These are phyloP conservation scores for Chloris gayana DNA, from an alignment of 176 grass and related monocot species.

Conservation along the genomic window DNA sequence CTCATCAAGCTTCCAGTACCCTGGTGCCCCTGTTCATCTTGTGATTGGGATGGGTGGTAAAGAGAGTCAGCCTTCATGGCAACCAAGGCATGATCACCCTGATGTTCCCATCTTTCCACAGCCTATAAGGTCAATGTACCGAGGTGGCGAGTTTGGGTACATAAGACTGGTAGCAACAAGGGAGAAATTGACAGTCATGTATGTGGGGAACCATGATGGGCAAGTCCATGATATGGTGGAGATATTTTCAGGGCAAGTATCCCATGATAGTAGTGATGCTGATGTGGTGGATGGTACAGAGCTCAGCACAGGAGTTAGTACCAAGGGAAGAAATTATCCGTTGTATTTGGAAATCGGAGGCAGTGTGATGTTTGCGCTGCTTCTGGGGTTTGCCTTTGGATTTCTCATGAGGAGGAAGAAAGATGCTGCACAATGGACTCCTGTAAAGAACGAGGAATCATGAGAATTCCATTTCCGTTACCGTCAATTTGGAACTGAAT, in stretches of 20 bases:
- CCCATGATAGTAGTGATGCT: neutral
- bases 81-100: constrained; percentile 71
- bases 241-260: constrained; percentile 55
- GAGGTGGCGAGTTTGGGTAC: constrained; percentile 83
- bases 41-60: constrained; percentile 97
- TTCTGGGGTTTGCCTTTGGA: constrained; percentile 67
- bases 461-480: neutral
- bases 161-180: constrained; percentile 74
- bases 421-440: constrained; percentile 67
- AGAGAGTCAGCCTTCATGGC: constrained; percentile 79
- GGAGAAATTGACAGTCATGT: constrained; percentile 73
- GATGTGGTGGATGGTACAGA: constrained; percentile 23
- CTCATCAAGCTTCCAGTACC: constrained; percentile 67
- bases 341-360: constrained; percentile 53
- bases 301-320: constrained; percentile 5
- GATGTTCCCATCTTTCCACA: constrained; percentile 79
- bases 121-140: constrained; percentile 75
- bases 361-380: constrained; percentile 40
- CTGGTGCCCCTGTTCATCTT: constrained; percentile 76
- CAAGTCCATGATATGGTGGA: constrained; percentile 87
- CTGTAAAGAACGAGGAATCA: constrained; percentile 70
- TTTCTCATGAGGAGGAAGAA: constrained; percentile 59
- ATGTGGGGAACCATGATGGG: constrained; percentile 94
- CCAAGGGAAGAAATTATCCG: neutral
- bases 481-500: neutral